Evolutionary conservation across 345 rosid genomes (phyloP), one percentile per base, ranked within the genome.

Genomic region (Microcos paniculata): DNA sequence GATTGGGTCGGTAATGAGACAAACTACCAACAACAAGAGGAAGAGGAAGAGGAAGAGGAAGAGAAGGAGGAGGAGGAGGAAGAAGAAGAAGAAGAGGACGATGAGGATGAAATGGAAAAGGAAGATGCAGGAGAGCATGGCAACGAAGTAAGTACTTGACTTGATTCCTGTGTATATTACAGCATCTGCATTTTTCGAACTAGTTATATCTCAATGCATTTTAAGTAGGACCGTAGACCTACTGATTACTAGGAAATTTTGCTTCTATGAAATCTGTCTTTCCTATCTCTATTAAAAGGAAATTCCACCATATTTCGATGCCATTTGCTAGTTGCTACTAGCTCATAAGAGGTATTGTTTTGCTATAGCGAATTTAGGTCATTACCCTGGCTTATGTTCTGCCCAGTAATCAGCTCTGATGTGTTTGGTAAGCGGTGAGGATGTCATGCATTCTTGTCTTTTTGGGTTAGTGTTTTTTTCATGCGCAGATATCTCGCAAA

Each of bases 1-100:
- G 97, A 90, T 61, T 93, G 97, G 99, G 78, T 96, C 77, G 96
- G 96, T 61, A 82, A 83, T 76, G 91, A 89, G 63, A 83, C 42
- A 74, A 80, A 62, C 67, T 84, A 53, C 52, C 63, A 81, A 73
- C 77, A 84, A 16, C 85, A 79, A 26, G 84, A 86, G 16, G 86
- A 84, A 2, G 92, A 87, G 24, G 94, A 90, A 19, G 87, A 85
- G 12, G 97, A 90, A 0, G 85, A 78, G 0, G 91, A 83, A 0
- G 94, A 88, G 0, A 92, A 88, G 0, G 89, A 84, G 0, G 92
- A 86, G 0, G 87, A 81, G 0, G 88, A 88, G 0, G 87, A 77
- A 0, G 91, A 84, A 0, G 82, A 76, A 0, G 84, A 81, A 12
- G 81, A 80, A 4, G 85, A 81, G 31, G 80, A 86, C 21, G 92